phyloP scores from a whole-genome alignment of 2,329 filamentous ascomycete genomes.

The Fusarium albosuccineum region DNA sequence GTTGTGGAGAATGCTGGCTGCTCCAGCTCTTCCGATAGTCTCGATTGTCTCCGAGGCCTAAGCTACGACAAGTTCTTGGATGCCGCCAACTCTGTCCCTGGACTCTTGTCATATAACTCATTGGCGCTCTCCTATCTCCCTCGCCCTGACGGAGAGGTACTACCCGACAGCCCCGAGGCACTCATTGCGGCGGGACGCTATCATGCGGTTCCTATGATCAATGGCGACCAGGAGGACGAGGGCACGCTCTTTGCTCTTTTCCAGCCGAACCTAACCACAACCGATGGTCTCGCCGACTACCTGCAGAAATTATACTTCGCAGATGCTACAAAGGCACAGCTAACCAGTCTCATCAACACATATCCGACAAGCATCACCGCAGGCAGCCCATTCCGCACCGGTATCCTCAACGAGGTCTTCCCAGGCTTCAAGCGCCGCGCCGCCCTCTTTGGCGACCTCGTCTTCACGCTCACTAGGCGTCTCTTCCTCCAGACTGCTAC shows the following conservation, averaged over 20 bases:
- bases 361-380: constrained; percentile 69
- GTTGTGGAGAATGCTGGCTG: constrained; percentile 75
- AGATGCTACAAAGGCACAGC: constrained; percentile 61
- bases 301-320: constrained; percentile 71
- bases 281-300: constrained; percentile 71
- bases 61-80: constrained; percentile 72
- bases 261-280: constrained; percentile 76
- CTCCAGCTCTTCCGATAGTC: constrained; percentile 64
- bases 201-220: constrained; percentile 64
- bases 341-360: constrained; percentile 69
- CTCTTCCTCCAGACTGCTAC: constrained; percentile 67
- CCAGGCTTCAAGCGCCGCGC: constrained; percentile 83
- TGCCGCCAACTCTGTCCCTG: constrained; percentile 78
- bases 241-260: constrained; percentile 80
- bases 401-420: constrained; percentile 76
- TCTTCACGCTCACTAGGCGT: constrained; percentile 79
- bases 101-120: constrained; percentile 74
- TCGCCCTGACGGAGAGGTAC: constrained; percentile 75
- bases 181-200: constrained; percentile 65
- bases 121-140: constrained; percentile 81
- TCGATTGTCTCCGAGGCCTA: constrained; percentile 74
- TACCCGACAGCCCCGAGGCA: constrained; percentile 73
- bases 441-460: constrained; percentile 80
- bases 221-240: constrained; percentile 85
- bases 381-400: constrained; percentile 80